phyloP scores from a whole-genome alignment of 192 early-diverging fungal species.

The Gigaspora rosea region DNA sequence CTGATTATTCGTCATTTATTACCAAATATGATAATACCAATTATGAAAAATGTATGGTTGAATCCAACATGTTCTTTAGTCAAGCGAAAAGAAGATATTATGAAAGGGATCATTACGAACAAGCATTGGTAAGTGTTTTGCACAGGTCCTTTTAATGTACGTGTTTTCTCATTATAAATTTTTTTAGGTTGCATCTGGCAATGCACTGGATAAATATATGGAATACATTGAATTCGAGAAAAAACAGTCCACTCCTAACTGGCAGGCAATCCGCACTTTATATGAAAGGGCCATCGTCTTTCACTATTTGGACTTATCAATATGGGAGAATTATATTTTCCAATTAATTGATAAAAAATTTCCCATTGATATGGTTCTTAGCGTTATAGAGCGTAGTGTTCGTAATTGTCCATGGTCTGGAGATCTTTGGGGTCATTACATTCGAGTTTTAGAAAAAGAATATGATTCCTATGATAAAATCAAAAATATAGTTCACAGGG shows the following conservation, averaged over 20 bases:
- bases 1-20: conserved; percentile 64
- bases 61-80: conserved; percentile 46
- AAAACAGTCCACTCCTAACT: conserved; percentile 36
- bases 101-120: conserved; percentile 55
- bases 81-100: conserved; percentile 44
- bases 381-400: conserved; percentile 51
- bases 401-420: conserved; percentile 78
- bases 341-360: conserved; percentile 52
- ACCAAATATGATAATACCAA: conserved; percentile 47
- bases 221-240: conserved; percentile 52
- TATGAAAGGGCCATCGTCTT: conserved; percentile 67
- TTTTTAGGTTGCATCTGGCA: conserved; percentile 30
- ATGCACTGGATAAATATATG: conserved; percentile 49
- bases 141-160: not conserved
- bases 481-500: conserved; percentile 28
- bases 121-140: conserved; percentile 47
- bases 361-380: conserved; percentile 17
- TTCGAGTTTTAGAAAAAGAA: not conserved
- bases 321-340: conserved; percentile 72
- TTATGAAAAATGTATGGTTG: conserved; percentile 60
- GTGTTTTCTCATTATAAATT: not conserved
- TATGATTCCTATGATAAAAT: conserved; percentile 2
- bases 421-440: conserved; percentile 53
- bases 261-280: conserved; percentile 46
- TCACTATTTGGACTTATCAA: conserved; percentile 56